Evolutionary conservation across 2,329 filamentous ascomycete genomes (phyloP), one percentile per base, ranked within the genome.

Genomic region (Trematosphaeria pertusa): DNA sequence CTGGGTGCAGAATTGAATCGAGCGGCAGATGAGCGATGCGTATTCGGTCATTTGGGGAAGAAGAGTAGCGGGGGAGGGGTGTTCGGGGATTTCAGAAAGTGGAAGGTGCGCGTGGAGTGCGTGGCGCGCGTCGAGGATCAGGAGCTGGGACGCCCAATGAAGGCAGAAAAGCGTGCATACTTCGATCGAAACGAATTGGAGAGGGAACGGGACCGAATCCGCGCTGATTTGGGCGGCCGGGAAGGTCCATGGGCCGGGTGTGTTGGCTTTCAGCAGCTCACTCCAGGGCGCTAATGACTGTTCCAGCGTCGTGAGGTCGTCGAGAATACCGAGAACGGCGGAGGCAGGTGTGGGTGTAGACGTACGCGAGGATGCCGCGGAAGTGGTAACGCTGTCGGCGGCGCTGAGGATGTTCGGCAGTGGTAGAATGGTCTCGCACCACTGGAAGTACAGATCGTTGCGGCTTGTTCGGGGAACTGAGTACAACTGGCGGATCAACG

Each of bases 171-270:
- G 37, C 1, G 47, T 54, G 40, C 54, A 59, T 10, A 41, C 46
- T 49, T 62, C 52, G 38, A 60, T 55, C 8, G 48, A 52, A 9
- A 41, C 21, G 43, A 60, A 62, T n/a, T 59, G 52, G 1, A 62
- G 47, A 4, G 58, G 51, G 19, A 51, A 54, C 2, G 55, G 44
- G 11, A 54, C 49, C 4, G 35, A 20, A 14, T 47, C 40, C 4
- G 39, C 19, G 18, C 32, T 40, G 6, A 35, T 21, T 20, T 52
- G 45, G 12, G 52, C 38, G 10, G 38, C 20, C 3, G 46, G 40
- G 22, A 43, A 30, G 4, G 50, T 50, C 52, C 54, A 58, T 1
- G 57, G 52, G 0, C 43, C 43, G 3, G 28, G 32, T 4, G 43
- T 43, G n/a, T 15, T 49, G 1, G 46, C 19, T 24, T 53, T 56